Conservation (phyloP, 2,329 filamentous ascomycete species). For the Colletotrichum lini region DNA sequence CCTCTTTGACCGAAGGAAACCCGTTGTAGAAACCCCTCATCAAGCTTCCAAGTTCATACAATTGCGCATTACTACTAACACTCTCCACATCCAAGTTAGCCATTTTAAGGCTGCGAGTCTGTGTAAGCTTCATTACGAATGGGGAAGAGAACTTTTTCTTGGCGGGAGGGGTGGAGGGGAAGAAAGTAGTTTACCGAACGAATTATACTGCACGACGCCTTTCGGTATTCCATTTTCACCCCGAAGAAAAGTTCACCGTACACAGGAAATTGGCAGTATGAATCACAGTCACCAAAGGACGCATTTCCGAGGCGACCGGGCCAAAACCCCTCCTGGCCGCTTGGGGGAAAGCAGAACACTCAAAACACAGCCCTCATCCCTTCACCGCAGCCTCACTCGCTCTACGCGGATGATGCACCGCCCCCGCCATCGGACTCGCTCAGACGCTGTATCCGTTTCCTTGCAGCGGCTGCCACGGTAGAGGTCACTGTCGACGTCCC, state of each 20-base stretch:
- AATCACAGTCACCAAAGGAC: not conserved
- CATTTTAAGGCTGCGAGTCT: not conserved
- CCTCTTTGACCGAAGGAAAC: not conserved
- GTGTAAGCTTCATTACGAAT: slow-evolving; percentile 1
- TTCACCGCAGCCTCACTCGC: not conserved
- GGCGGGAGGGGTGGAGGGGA: too few species aligned
- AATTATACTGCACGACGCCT: not conserved
- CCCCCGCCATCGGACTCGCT: slow-evolving; percentile 1
- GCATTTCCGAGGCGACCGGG: not conserved
- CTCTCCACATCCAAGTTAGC: not conserved
- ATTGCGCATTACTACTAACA: not conserved
- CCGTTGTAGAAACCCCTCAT: not conserved
- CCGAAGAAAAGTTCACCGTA: not conserved
- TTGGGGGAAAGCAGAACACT: not conserved
- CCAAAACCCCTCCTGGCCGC: too few species aligned
- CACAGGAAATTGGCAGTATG: not conserved
- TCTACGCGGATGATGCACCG: slow-evolving; percentile 5
- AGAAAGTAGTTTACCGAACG: not conserved
- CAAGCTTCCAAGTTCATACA: not conserved
- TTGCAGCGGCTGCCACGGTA: slow-evolving; percentile 6
- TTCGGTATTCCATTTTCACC: not conserved
- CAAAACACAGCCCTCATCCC: not conserved
- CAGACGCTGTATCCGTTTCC: slow-evolving; percentile 13
- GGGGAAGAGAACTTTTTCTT: not conserved
- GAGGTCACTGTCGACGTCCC: not conserved